Evolutionary conservation across 805 yeast genomes (phyloP), one percentile per base, ranked within the genome.

Genomic region (Hagleromyces aurorensis): DNA sequence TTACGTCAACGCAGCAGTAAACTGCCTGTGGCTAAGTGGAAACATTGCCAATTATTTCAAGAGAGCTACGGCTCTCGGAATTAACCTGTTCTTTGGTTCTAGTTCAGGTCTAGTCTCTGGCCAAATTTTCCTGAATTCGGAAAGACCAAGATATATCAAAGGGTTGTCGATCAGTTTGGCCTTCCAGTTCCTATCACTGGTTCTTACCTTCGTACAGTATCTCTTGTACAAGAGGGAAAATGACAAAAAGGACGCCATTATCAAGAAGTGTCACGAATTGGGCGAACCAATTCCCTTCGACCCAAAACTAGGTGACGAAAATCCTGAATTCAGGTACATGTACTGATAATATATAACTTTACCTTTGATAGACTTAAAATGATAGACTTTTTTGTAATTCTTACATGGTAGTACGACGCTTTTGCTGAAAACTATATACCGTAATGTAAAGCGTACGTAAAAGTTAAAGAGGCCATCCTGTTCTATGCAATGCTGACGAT

Each of bases 241-340:
- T 27, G 36, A 44, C 32, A 67, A 67, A 45, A 50, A 59, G 35
- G 49, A 45, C 15, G 40, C 39, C 5, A 59, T 60, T 28, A 53
- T 47, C 23, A 46, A 54, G 18, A 43, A 43, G 18, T 62, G 56
- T 36, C 51, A 48, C 23, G 40, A 42, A n/a, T 40, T 44, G 28
- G 50, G 45, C 12, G 57, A 55, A 33, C 60, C 59, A 23, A 49
- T 60, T 24, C 56, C 57, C 14, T 49, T 55, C 21, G 50, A 54
- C 27, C 64, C 48, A 19, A 43, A 29, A 29, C 32, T 51, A 30
- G 41, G 65, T 46, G 67, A 61, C 33, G 36, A 41, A 27, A 64
- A 64, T 40, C 74, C 74, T 16, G 56, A 61, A 21, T 65, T 67
- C 43, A 60, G 53, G 46, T 69, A 69, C 51, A 45, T 67, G 54